Evolutionary conservation across 2,329 filamentous ascomycete species (phyloP), one percentile per base, ranked within the genome.

Genomic region (Magnaporthiopsis poae): DNA sequence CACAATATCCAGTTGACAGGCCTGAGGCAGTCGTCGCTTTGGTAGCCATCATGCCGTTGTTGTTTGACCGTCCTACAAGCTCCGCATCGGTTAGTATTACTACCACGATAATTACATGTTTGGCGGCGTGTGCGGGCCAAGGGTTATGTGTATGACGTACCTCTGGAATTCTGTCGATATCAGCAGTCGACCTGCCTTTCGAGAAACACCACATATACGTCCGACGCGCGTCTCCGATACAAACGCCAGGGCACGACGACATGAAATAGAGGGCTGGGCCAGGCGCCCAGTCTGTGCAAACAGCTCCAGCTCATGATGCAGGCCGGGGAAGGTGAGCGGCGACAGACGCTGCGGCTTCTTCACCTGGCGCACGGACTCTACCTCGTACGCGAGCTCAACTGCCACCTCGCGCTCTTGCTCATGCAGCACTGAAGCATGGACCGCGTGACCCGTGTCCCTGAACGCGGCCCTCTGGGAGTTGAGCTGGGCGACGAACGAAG

Each of bases 1-100:
- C 82, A 88, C 0, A 90, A 73, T 2, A 90, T 71, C 86, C 86
- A 90, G 33, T 86, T 82, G 0, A 88, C 83, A 0, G 82, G 78
- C 1, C 80, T 77, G 69, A 81, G 69, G n/a, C 71, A 67, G 8
- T 64, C 60, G 21, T 71, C 67, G 27, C 21, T 56, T 5, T 56
- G 46, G 56, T 74, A 75, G 66, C 79, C 77, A 27, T 71, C 73
- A 0, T 70, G 59, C 0, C 56, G 11, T 0, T 15, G 67, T 11
- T 71, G 66, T 31, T 73, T 70, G 2, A 70, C 69, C 11, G 67
- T 68, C 8, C 46, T 56, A n/a, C 18, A 56, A 9, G 46, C 5
- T 11, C 5, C 46, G 15, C 15, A 56, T n/a, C 8, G 18, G 7
- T 56, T 56, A 56, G 46, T 25, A n/a, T 56, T 18, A 31, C 4